Conservation (phyloP, 805 yeast species). For the Nakazawaea molendinolei region DNA sequence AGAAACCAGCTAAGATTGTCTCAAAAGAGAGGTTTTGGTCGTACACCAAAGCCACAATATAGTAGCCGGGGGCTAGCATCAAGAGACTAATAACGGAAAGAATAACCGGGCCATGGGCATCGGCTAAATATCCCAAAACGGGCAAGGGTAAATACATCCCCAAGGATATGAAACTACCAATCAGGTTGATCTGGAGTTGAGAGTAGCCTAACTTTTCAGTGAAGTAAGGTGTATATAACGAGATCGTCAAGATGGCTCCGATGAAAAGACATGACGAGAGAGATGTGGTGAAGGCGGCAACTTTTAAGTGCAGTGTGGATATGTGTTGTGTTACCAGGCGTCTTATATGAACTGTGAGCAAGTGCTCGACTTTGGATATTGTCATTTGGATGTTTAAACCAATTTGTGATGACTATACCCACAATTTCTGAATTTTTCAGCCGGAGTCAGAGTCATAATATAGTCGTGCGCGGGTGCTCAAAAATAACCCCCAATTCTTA, state of each 20-base stretch:
- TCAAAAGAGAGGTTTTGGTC: slow-evolving; percentile 22
- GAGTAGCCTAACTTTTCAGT: slow-evolving; percentile 50
- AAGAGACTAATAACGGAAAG: slow-evolving; percentile 55
- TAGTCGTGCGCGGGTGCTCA: too few species aligned
- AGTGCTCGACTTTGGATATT: slow-evolving; percentile 28
- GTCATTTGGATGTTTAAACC: slow-evolving; percentile 19
- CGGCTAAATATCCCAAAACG: slow-evolving; percentile 72
- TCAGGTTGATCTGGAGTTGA: slow-evolving; percentile 59
- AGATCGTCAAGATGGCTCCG: slow-evolving; percentile 78
- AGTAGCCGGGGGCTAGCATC: slow-evolving; percentile 65
- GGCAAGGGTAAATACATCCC: slow-evolving; percentile 89
- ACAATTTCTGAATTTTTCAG: too few species aligned
- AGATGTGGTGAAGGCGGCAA: slow-evolving; percentile 49
- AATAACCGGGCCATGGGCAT: slow-evolving; percentile 76
- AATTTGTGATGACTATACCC: too few species aligned
- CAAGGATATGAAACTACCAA: slow-evolving; percentile 65
- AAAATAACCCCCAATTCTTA: too few species aligned
- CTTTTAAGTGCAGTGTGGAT: slow-evolving; percentile 34
- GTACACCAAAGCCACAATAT: slow-evolving; percentile 35
- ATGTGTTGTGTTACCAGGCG: slow-evolving; percentile 33
- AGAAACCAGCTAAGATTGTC: slow-evolving; percentile 43
- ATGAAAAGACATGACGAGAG: slow-evolving; percentile 63
- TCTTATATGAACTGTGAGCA: slow-evolving; percentile 39
- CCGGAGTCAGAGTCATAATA: too few species aligned
- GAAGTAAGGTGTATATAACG: slow-evolving; percentile 71